These are phyloP conservation scores for Colletotrichum cuscutae DNA, from an alignment of 2,329 filamentous ascomycete genomes.

Conservation along the genomic window DNA sequence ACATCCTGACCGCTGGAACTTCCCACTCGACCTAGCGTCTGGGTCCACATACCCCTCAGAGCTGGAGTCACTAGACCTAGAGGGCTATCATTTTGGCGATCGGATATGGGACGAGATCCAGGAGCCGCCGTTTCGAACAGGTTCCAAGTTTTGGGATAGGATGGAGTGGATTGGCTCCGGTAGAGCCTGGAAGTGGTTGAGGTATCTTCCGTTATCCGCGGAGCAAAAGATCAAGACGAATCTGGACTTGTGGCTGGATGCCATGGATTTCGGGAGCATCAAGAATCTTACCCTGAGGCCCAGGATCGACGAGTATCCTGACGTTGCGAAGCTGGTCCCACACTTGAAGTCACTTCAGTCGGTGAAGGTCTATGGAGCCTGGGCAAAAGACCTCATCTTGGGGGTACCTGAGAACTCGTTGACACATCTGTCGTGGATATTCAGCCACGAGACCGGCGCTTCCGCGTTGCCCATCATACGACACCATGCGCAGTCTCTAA, in stretches of 20 bases:
- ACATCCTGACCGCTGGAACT: conserved; percentile 7
- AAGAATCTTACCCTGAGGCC: background rate
- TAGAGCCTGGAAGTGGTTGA: background rate
- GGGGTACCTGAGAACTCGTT: conserved; percentile 3
- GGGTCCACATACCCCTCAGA: background rate
- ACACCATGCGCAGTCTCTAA: conserved; percentile 17
- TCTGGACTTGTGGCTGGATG: conserved; percentile 23
- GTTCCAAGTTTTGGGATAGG: background rate
- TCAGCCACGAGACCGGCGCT: background rate
- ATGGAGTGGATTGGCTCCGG: background rate
- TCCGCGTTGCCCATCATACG: background rate
- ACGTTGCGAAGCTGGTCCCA: background rate
- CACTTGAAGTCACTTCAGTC: conserved; percentile 3
- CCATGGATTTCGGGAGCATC: conserved; percentile 24
- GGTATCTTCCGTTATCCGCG: background rate
- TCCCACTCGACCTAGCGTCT: background rate
- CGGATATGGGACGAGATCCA: background rate
- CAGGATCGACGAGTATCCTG: background rate
- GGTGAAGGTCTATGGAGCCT: background rate
- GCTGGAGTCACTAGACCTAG: conserved; percentile 17
- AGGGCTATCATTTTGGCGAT: conserved; percentile 18
- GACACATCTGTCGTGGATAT: conserved; percentile 11
- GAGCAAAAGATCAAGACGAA: conserved; percentile 14
- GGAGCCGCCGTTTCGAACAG: too few relatives aligned
- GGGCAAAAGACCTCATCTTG: conserved; percentile 8